Percentiles rank a stretch among this genome's conserved stretches.
These are phyloP conservation scores for Sarcocystis neurona DNA, from an alignment of 169 alveolate species.

Conservation along the genomic window DNA sequence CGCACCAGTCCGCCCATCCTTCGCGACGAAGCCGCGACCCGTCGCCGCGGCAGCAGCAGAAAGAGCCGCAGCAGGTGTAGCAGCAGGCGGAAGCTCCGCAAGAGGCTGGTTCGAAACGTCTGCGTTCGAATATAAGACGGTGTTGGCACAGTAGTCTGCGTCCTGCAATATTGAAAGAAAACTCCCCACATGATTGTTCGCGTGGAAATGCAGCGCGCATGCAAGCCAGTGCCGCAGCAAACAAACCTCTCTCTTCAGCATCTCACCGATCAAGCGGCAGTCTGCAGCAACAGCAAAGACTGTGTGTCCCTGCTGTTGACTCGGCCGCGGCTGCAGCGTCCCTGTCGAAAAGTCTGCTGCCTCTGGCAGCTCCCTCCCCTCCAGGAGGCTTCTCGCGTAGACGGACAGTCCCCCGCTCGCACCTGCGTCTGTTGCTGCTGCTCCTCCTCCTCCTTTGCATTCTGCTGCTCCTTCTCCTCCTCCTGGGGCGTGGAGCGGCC, in stretches of 20 bases:
- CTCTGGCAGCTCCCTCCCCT: no score
- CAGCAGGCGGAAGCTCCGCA: slow-evolving; percentile 41
- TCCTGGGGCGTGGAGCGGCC: no score
- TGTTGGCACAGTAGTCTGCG: slow-evolving; percentile 36
- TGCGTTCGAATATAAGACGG: slow-evolving; percentile 24
- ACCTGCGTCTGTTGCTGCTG: no score
- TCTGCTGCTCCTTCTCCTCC: no score
- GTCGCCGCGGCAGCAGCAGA: background rate
- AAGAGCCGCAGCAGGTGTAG: background rate
- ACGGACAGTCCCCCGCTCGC: no score
- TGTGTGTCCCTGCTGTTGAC: background rate
- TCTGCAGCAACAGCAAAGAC: background rate
- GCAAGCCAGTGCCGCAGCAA: slow-evolving; percentile 42
- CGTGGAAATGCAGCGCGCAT: slow-evolving; percentile 29
- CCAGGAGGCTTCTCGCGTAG: no score
- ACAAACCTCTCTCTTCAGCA: slow-evolving; percentile 56
- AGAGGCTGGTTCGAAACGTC: slow-evolving; percentile 48
- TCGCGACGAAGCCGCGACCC: background rate
- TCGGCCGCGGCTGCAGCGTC: background rate
- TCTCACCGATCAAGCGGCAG: slow-evolving; percentile 27
- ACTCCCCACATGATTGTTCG: background rate
- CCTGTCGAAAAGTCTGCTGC: background rate
- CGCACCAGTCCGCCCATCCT: background rate
- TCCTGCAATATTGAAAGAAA: slow-evolving; percentile 24
- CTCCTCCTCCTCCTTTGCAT: no score